phyloP scores from a whole-genome alignment of 2,329 filamentous ascomycete species.

The Didymella pinodella region DNA sequence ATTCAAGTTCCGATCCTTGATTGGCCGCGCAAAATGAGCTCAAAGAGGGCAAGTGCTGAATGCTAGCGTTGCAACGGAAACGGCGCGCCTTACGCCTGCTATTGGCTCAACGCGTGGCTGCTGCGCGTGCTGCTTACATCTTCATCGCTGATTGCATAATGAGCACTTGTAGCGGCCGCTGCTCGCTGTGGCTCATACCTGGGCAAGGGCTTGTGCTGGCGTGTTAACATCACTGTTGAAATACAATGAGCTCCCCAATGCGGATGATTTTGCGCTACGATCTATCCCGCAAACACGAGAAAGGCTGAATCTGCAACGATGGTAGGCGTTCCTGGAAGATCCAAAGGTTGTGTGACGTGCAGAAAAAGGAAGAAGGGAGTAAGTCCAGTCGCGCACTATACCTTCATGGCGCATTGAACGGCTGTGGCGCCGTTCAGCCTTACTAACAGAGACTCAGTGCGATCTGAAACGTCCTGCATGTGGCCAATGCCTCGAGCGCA shows the following conservation, averaged over 20 bases:
- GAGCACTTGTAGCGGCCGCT: not conserved
- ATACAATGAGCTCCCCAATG: constrained; percentile 18
- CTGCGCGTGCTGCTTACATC: constrained; percentile 1
- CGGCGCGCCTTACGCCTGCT: not conserved
- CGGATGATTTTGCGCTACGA: constrained; percentile 31
- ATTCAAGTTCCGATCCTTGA: not conserved
- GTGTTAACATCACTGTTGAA: constrained; percentile 2
- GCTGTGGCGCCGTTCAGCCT: not conserved
- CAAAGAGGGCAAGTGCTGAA: constrained; percentile 2
- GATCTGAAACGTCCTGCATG: constrained; percentile 69
- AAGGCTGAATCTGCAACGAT: constrained; percentile 17
- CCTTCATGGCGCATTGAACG: not conserved
- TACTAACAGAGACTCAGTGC: constrained; percentile 55
- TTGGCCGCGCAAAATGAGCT: constrained; percentile 11
- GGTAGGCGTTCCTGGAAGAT: constrained; percentile 42
- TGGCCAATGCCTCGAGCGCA: constrained; percentile 66
- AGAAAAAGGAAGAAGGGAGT: constrained; percentile 64
- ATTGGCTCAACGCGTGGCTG: constrained; percentile 6
- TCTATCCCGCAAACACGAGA: not conserved
- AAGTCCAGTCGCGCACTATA: constrained; percentile 30
- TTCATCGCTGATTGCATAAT: constrained; percentile 9
- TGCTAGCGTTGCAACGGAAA: not conserved
- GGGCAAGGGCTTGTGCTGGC: not conserved
- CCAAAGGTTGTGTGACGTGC: constrained; percentile 46
- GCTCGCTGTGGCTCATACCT: not conserved